These are phyloP conservation scores for Dendryphion nanum DNA, from an alignment of 2,329 filamentous ascomycete genomes.

Conservation along the genomic window DNA sequence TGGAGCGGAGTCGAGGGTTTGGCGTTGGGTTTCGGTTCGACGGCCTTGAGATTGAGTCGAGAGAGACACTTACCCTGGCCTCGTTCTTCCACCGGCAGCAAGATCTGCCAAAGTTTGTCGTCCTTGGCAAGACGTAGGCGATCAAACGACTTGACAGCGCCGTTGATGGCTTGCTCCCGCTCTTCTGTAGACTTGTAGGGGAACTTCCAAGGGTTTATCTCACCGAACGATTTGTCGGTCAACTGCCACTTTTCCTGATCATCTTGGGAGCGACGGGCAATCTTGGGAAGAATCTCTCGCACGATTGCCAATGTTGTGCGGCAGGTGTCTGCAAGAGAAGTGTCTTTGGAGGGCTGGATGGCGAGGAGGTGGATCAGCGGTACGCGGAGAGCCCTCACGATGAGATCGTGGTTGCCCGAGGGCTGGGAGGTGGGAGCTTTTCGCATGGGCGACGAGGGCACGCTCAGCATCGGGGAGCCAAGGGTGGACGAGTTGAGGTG, in stretches of 20 bases:
- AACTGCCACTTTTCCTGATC: conserved; percentile 47
- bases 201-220: conserved; percentile 62
- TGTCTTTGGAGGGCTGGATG: conserved; percentile 29
- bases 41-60: conserved; percentile 53
- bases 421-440: conserved; percentile 45
- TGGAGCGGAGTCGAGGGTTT: conserved; percentile 35
- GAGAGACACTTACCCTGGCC: conserved; percentile 62
- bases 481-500: conserved; percentile 37
- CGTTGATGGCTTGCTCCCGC: conserved; percentile 59
- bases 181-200: conserved; percentile 56
- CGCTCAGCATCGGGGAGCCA: conserved; percentile 41
- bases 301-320: conserved; percentile 27
- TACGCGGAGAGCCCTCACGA: conserved; percentile 43
- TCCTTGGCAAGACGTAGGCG: conserved; percentile 58
- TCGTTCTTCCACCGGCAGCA: conserved; percentile 60
- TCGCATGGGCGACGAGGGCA: conserved; percentile 36
- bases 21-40: conserved; percentile 30
- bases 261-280: conserved; percentile 51
- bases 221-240: conserved; percentile 59
- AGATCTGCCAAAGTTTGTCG: conserved; percentile 62
- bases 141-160: conserved; percentile 63
- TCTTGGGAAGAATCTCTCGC: conserved; percentile 45
- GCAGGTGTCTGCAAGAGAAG: conserved; percentile 30
- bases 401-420: conserved; percentile 26
- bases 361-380: conserved; percentile 56